Percentiles rank a stretch among this genome's conserved stretches.
These are phyloP conservation scores for Monosporascus cannonballus DNA, from an alignment of 2,329 filamentous ascomycete species.

Conservation along the genomic window DNA sequence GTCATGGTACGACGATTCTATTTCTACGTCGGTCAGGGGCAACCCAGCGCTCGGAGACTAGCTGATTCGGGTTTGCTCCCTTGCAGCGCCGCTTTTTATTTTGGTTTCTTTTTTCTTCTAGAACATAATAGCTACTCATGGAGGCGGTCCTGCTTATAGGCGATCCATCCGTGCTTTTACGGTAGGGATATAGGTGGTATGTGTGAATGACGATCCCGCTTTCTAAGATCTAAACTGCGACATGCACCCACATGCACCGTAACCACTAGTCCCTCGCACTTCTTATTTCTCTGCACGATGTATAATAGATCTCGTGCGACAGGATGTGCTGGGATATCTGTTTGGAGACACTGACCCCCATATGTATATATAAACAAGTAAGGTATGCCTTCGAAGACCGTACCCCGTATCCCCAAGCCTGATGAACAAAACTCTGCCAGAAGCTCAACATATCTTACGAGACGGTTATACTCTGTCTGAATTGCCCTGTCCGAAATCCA, in stretches of 20 bases:
- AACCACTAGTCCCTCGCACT: constrained; percentile 3
- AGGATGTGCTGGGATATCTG: constrained; percentile 13
- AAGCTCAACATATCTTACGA: neutral
- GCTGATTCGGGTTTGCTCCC: too few species aligned
- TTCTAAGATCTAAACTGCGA: constrained; percentile 20
- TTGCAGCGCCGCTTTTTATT: too few species aligned
- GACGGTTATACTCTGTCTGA: neutral
- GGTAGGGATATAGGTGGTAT: too few species aligned
- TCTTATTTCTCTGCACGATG: constrained; percentile 16
- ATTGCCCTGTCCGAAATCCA: neutral
- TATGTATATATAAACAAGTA: constrained; percentile 17
- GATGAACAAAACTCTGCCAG: neutral
- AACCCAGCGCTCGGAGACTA: too few species aligned
- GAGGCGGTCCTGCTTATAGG: too few species aligned
- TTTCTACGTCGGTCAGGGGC: too few species aligned
- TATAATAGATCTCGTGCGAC: constrained; percentile 20
- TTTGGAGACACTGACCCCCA: constrained; percentile 9
- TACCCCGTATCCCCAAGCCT: neutral
- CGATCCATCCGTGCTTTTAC: too few species aligned
- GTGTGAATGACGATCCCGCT: constrained; percentile 6
- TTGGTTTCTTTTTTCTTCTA: too few species aligned
- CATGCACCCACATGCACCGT: constrained; percentile 14
- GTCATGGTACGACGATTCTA: too few species aligned
- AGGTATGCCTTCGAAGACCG: constrained; percentile 14
- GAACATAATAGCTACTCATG: too few species aligned